Evolutionary conservation across 1,139 yeast species (phyloP).

Genomic region (Kurtzmaniella quercitrusa): DNA sequence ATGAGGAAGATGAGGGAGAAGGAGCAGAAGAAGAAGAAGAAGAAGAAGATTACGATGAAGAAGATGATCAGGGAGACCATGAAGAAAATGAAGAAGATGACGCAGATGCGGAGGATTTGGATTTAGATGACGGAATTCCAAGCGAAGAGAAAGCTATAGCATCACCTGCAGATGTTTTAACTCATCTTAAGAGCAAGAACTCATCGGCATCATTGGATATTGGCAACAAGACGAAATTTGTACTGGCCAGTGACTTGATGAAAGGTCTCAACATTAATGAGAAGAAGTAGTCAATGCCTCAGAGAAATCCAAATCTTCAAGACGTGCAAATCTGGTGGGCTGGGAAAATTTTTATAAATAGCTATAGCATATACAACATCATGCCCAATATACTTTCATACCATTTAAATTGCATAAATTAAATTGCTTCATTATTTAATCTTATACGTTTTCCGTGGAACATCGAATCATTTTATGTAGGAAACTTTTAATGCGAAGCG

Average conservation of each 20-base stretch:
- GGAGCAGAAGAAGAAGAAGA: slow-evolving; percentile 9
- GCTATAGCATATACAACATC: too few relatives aligned
- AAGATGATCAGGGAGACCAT: slow-evolving; percentile 7
- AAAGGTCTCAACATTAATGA: slow-evolving; percentile 5
- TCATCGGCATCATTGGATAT: slow-evolving; percentile 5
- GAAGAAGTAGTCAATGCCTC: neutral
- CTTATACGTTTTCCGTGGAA: neutral
- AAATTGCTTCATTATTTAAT: too few relatives aligned
- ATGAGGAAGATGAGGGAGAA: slow-evolving; percentile 9
- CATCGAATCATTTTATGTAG: neutral
- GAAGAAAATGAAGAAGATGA: slow-evolving; percentile 4
- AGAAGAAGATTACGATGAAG: slow-evolving; percentile 8
- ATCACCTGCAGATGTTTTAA: slow-evolving; percentile 3
- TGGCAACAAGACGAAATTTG: slow-evolving; percentile 6
- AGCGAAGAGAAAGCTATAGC: neutral
- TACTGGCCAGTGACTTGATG: slow-evolving; percentile 8
- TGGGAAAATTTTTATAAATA: too few relatives aligned
- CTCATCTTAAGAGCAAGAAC: slow-evolving; percentile 1
- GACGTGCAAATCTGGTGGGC: too few relatives aligned
- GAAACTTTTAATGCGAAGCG: neutral
- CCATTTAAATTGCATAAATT: too few relatives aligned
- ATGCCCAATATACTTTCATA: too few relatives aligned
- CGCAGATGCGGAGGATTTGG: slow-evolving; percentile 6
- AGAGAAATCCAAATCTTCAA: neutral
- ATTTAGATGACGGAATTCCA: slow-evolving; percentile 4